These are phyloP conservation scores for Abelmoschus esculentus DNA, from an alignment of 345 rosid genomes.

Conservation along the genomic window DNA sequence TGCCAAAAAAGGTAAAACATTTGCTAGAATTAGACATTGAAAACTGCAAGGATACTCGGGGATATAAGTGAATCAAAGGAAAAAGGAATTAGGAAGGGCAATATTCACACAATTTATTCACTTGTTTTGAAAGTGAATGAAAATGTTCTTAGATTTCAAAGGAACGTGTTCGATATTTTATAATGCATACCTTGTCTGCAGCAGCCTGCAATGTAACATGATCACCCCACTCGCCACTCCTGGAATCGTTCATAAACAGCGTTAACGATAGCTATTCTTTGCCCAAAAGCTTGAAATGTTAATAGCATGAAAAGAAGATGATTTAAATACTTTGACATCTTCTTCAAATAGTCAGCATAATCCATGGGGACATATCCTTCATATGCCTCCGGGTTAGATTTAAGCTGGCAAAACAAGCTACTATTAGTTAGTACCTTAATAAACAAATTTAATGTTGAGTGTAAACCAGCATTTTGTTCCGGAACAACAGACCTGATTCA, in stretches of 20 bases:
- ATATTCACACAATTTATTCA: background rate
- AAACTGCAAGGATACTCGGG: background rate
- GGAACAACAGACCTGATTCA: slow-evolving; percentile 51
- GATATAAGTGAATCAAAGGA: background rate
- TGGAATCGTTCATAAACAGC: slow-evolving; percentile 22
- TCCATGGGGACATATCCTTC: slow-evolving; percentile 82
- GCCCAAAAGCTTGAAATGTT: background rate
- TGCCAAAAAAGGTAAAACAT: slow-evolving; percentile 25
- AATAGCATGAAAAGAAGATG: slow-evolving; percentile 7
- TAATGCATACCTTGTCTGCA: slow-evolving; percentile 50
- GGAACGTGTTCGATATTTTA: no score
- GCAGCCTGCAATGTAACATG: slow-evolving; percentile 75
- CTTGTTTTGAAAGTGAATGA: background rate
- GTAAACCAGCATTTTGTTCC: background rate
- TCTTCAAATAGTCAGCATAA: slow-evolving; percentile 58
- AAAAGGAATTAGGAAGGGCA: background rate
- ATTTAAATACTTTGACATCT: slow-evolving; percentile 49
- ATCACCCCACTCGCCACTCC: slow-evolving; percentile 70
- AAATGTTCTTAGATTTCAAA: background rate
- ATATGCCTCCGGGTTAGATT: slow-evolving; percentile 49
- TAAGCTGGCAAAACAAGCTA: slow-evolving; percentile 38
- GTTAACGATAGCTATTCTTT: slow-evolving; percentile 6
- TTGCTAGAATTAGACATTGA: background rate
- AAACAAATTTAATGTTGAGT: background rate
- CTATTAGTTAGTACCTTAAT: background rate